These are phyloP conservation scores for Candida endomychidarum DNA, from an alignment of 805 yeast genomes.

Conservation along the genomic window DNA sequence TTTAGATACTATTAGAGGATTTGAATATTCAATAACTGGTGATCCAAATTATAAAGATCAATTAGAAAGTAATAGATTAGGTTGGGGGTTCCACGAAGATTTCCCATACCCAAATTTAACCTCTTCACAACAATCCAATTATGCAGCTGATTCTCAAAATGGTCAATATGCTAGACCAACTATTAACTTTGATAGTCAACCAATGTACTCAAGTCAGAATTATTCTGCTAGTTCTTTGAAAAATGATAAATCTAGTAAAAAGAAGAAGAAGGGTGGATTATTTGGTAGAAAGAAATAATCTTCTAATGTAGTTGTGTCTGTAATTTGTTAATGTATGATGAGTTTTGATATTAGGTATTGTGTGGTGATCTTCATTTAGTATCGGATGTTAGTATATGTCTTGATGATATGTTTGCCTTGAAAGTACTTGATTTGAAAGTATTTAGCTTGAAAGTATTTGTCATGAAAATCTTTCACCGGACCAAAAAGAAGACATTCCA, in stretches of 20 bases:
- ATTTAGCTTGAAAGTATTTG: no score
- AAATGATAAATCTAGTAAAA: conserved; percentile 45
- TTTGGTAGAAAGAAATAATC: conserved; percentile 60
- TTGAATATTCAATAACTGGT: conserved; percentile 93
- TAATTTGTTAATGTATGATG: neutral
- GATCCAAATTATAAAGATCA: conserved; percentile 78
- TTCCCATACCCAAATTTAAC: conserved; percentile 54
- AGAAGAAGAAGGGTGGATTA: conserved; percentile 62
- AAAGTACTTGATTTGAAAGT: no score
- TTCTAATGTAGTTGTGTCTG: neutral
- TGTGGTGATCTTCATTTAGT: no score
- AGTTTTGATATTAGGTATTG: no score
- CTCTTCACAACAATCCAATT: conserved; percentile 21
- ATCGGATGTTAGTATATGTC: no score
- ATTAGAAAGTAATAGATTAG: conserved; percentile 73
- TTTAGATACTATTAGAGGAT: conserved; percentile 88
- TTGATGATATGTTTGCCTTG: neutral
- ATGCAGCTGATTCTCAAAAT: conserved; percentile 19
- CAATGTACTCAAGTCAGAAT: conserved; percentile 54
- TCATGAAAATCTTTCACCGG: no score
- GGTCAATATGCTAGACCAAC: conserved; percentile 36
- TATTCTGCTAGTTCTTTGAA: conserved; percentile 51
- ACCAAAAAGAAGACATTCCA: no score
- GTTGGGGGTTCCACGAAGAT: conserved; percentile 84
- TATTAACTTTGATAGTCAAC: conserved; percentile 40